Evolutionary conservation across 176 grass and related monocot species (phyloP), one percentile per base, ranked within the genome.

Genomic region (Triticum turgidum): DNA sequence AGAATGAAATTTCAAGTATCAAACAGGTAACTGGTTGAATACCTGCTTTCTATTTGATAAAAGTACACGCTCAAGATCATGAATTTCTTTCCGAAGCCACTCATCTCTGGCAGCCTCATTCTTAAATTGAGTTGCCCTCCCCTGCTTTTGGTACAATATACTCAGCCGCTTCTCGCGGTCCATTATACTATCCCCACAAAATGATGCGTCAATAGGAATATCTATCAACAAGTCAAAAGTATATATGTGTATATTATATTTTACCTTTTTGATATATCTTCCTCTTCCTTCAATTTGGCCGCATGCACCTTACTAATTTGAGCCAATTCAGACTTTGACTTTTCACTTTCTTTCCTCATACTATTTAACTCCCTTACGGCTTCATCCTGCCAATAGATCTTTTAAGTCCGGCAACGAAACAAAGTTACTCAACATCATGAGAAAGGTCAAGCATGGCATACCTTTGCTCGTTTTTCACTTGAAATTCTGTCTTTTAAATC

Each of bases 61-160:
- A 83, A 98, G 93, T 61, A 96, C 93, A 79, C 93, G 93, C 27
- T 91, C 90, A 76, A 98, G 93, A 84, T 98, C 93, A 86, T 94
- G 88, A 88, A 98, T 98, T 91, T 98, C 96, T 73, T 94, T 96
- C 88, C 89, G 92, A 83, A 98, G 92, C 96, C 93, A 98, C 30
- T 91, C 94, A 87, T 98, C 96, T 37, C 96, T 91, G 68, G 90
- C 91, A 44, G 90, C 92, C 94, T 98, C 95, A 65, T 89, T 93
- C 18, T 88, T 90, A 73, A 98, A 98, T 62, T 98, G 96, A 62
- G 96, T 98, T 63, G 96, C 93, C 81, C 96, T 91, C 13, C 96
- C 96, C 85, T 95, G 96, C 89, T 98, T 98, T 90, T 98, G 96
- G 75, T 98, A 98, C 76, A 98, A 84, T 88, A 98, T 98, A 65